Base-by-base conservation (phyloP, 306 rosid genomes). In the Cotoneaster glaucophyllus region DNA sequence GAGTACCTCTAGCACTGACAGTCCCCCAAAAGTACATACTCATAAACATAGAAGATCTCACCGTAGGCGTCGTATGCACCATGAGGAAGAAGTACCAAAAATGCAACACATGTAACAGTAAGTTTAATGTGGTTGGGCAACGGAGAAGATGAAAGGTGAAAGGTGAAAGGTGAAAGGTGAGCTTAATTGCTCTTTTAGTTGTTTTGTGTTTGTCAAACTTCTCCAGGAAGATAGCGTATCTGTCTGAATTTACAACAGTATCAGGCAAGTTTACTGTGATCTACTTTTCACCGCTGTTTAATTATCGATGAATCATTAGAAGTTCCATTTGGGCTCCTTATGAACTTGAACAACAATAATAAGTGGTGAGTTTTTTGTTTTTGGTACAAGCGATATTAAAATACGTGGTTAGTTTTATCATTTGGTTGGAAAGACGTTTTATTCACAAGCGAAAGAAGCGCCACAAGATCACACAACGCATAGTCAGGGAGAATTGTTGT, bases 11-110 rank as follows among this genome's bases (percentile, higher is more conserved):
- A 80, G 69, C 44, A 4, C 54, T 2, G 54, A 5, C 54, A 81
- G 83, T 37, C 77, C 86, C 58, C 74, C 85, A 21, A 87, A 76
- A 77, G 29, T 28, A 13, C 86, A 76, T 59, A 69, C 73, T 70
- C 88, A 86, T 68, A 58, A 74, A 74, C 89, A 79, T 37, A 90
- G 74, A 85, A 84, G 93, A 89, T 79, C 83, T 78, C 91, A 82
- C 74, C 92, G 91, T 3, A 88, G 85, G 83, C 96, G 82, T 79
- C 83, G 88, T 69, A 80, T 82, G 80, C 92, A 75, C 53, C 84
- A 81, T 43, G 86, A 73, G 44, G 86, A 86, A 6, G 85, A 18
- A 18, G 75, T 34, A 64, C 54, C 82, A 52, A 67, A 79, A 70
- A 44, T 83, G 14, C 79, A 80, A 11, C 67, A 64, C 62, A 63